phyloP scores from a whole-genome alignment of 106 monocot genomes.

The Chionographis japonica region DNA sequence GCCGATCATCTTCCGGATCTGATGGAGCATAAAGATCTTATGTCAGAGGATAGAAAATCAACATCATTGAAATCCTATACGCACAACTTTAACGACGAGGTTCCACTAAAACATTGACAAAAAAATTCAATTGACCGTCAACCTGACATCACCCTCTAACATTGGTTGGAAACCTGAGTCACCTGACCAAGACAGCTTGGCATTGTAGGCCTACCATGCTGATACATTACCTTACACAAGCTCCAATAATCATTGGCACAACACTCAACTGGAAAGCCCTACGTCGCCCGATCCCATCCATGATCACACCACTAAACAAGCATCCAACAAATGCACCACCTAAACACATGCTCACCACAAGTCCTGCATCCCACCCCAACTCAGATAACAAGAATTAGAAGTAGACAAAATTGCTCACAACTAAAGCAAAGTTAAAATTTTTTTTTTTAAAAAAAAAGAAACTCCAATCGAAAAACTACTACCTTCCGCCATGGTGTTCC shows the following conservation, averaged over 20 bases:
- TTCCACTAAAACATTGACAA: too few relatives aligned
- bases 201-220: neutral
- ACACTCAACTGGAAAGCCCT: constrained; percentile 89
- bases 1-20: too few relatives aligned
- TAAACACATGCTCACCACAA: constrained; percentile 95
- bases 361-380: constrained; percentile 34
- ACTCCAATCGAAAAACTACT: neutral
- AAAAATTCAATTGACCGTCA: too few relatives aligned
- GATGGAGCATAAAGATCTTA: too few relatives aligned
- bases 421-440: neutral
- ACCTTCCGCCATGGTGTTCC: constrained; percentile 90
- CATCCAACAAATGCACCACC: constrained; percentile 89
- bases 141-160: too few relatives aligned
- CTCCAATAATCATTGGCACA: constrained; percentile 84
- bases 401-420: neutral
- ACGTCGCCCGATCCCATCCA: constrained; percentile 80
- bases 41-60: too few relatives aligned
- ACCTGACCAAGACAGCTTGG: too few relatives aligned
- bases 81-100: too few relatives aligned
- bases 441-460: neutral
- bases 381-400: neutral
- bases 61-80: too few relatives aligned
- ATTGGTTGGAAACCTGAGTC: too few relatives aligned
- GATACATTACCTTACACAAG: constrained; percentile 57
- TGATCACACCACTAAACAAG: constrained; percentile 81